A percentile compares a stretch with the other conserved stretches of the same genome.
phyloP scores from a whole-genome alignment of 257 asterid genomes.

The Voacanga thouarsii region DNA sequence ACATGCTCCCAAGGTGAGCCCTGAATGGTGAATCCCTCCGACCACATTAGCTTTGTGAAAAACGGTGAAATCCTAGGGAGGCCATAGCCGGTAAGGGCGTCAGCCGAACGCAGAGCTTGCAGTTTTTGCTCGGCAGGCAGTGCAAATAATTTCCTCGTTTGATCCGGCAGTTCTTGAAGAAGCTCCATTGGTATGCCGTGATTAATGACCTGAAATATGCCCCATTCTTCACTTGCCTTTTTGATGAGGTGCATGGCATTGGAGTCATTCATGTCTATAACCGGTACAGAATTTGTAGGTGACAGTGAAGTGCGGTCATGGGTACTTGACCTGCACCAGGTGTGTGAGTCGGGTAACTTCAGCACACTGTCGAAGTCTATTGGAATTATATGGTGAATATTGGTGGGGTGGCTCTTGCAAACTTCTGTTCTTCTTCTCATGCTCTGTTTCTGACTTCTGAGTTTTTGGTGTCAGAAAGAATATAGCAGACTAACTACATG shows the following conservation, averaged over 20 bases:
- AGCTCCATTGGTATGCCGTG: conserved; percentile 4
- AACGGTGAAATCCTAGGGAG: background rate
- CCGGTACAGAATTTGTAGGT: background rate
- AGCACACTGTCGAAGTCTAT: background rate
- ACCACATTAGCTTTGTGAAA: conserved; percentile 13
- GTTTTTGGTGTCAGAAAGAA: too few relatives aligned
- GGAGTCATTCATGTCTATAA: conserved; percentile 12
- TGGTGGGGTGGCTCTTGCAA: background rate
- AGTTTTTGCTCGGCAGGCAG: conserved; percentile 9
- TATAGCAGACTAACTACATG: too few relatives aligned
- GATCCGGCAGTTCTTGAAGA: conserved; percentile 3
- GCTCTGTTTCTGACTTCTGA: too few relatives aligned
- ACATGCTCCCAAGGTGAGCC: conserved; percentile 12
- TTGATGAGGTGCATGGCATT: background rate
- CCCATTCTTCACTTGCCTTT: conserved; percentile 12
- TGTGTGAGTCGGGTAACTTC: conserved; percentile 1
- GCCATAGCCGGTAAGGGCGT: conserved; percentile 11
- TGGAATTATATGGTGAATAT: background rate
- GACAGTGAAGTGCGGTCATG: too few relatives aligned
- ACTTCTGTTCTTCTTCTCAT: background rate
- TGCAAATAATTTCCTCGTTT: background rate
- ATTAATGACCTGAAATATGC: conserved; percentile 17
- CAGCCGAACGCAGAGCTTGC: background rate
- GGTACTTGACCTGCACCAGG: background rate
- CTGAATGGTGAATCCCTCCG: conserved; percentile 13